These are phyloP conservation scores for Alternaria burnsii DNA, from an alignment of 2,329 filamentous ascomycete species.

Conservation along the genomic window DNA sequence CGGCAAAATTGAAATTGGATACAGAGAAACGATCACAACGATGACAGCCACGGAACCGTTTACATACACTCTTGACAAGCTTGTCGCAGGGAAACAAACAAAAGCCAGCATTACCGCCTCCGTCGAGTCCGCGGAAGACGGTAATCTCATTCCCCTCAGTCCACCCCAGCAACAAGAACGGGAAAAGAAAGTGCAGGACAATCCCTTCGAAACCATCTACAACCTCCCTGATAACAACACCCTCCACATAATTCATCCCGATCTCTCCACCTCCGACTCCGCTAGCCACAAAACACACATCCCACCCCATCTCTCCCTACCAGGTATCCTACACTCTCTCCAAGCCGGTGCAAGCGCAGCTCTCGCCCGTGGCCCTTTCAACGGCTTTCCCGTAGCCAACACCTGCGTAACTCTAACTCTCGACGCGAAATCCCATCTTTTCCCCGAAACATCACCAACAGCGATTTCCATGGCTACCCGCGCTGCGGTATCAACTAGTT, in stretches of 20 bases:
- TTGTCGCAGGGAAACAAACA: conserved; percentile 80
- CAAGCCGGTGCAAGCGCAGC: conserved; percentile 84
- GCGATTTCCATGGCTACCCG: conserved; percentile 73
- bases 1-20: conserved; percentile 93
- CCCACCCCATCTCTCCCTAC: conserved; percentile 62
- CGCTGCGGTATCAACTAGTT: conserved; percentile 69
- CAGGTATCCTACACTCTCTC: conserved; percentile 63
- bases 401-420: conserved; percentile 76
- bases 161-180: conserved; percentile 25
- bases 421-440: conserved; percentile 70
- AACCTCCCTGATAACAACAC: conserved; percentile 71
- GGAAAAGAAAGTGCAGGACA: conserved; percentile 39
- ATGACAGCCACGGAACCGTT: conserved; percentile 60
- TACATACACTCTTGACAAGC: conserved; percentile 75
- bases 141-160: conserved; percentile 18
- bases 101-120: conserved; percentile 77
- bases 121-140: conserved; percentile 67
- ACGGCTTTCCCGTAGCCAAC: conserved; percentile 80
- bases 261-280: conserved; percentile 53
- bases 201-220: conserved; percentile 40
- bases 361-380: conserved; percentile 82
- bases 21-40: conserved; percentile 79
- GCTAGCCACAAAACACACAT: conserved; percentile 57
- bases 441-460: conserved; percentile 71
- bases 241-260: conserved; percentile 65